phyloP scores from a whole-genome alignment of 495 filamentous ascomycete species.

The Podospora didyma region DNA sequence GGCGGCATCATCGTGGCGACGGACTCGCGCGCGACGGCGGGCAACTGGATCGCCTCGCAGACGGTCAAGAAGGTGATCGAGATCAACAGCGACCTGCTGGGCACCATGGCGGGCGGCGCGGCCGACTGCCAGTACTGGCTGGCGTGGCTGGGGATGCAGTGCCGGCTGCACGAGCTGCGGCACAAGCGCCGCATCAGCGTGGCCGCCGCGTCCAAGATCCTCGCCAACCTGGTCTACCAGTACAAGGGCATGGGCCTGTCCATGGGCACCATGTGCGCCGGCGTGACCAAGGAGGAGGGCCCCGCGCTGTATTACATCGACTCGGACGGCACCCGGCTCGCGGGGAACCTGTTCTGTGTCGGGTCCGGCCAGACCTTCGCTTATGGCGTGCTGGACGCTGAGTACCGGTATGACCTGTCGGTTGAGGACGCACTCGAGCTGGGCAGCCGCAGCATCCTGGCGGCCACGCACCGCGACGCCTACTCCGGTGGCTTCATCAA shows the following conservation, averaged over 20 bases:
- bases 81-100: constrained; percentile 85
- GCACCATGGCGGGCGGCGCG: constrained; percentile 98
- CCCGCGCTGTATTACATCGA: constrained; percentile 99
- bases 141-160: constrained; percentile 97
- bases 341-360: constrained; percentile 96
- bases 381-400: constrained; percentile 93
- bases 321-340: constrained; percentile 87
- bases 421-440: constrained; percentile 86
- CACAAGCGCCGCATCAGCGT: constrained; percentile 98
- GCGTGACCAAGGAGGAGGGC: constrained; percentile 93
- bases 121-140: constrained; percentile 99
- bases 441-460: constrained; percentile 84
- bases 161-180: constrained; percentile 96
- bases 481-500: constrained; percentile 99
- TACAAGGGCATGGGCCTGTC: constrained; percentile 98
- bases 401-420: constrained; percentile 84
- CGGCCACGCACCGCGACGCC: constrained; percentile 96
- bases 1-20: constrained; percentile 97
- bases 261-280: constrained; percentile 99
- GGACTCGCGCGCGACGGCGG: constrained; percentile 92
- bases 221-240: constrained; percentile 93
- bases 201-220: constrained; percentile 95
- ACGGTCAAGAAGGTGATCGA: constrained; percentile 99
- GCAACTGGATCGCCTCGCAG: constrained; percentile 98
- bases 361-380: constrained; percentile 98